Conservation (phyloP, 2,329 filamentous ascomycete genomes). For the Akanthomyces uredinophilus region DNA sequence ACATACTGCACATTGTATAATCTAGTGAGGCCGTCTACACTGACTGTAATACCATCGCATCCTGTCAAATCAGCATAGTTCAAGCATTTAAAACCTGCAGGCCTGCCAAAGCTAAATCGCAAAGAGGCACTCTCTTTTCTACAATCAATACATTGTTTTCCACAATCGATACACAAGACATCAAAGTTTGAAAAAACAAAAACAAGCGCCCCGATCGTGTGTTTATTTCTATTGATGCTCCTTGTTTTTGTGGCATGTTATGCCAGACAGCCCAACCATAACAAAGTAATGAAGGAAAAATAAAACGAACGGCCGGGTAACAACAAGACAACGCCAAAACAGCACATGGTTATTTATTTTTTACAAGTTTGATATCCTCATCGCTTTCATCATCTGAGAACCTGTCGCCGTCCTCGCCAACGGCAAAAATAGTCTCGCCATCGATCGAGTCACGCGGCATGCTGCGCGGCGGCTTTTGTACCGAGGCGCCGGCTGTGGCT, state of each 20-base stretch:
- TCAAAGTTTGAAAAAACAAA: too few relatives aligned
- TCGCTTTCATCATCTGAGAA: slow-evolving; percentile 68
- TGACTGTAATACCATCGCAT: background rate
- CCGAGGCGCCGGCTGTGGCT: background rate
- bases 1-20: background rate
- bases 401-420: slow-evolving; percentile 78
- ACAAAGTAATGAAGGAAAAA: background rate
- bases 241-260: background rate
- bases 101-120: background rate
- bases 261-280: background rate
- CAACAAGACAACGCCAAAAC: background rate
- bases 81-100: background rate
- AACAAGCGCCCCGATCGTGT: too few relatives aligned
- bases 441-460: slow-evolving; percentile 58
- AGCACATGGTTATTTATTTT: slow-evolving; percentile 34
- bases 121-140: background rate
- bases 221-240: background rate
- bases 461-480: slow-evolving; percentile 19
- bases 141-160: too few relatives aligned
- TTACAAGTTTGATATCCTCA: slow-evolving; percentile 52
- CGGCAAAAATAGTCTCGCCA: slow-evolving; percentile 92
- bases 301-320: too few relatives aligned
- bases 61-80: background rate
- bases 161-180: too few relatives aligned
- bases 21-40: background rate